A percentile compares a stretch with the other conserved stretches of the same genome.
Evolutionary conservation across 768 basidiomycete genomes (phyloP).

Genomic region (Panaeolus cyanescens): DNA sequence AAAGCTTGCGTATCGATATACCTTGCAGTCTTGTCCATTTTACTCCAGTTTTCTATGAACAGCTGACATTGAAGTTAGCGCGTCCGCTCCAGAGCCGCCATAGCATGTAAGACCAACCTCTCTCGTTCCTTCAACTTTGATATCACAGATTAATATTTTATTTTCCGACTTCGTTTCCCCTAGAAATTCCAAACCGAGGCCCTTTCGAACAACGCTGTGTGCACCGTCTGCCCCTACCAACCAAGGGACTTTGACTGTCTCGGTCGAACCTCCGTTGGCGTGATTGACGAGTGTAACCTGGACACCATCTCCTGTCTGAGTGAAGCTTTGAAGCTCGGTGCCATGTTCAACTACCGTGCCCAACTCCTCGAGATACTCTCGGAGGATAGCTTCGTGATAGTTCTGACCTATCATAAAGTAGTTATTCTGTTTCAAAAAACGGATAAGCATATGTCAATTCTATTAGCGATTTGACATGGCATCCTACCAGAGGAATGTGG

Average conservation of each 20-base stretch:
- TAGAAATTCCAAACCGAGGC: conserved; percentile 37
- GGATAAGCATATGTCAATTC: not conserved
- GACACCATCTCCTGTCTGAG: conserved; percentile 36
- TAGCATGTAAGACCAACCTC: conserved; percentile 27
- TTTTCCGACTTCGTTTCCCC: conserved; percentile 33
- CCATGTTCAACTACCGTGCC: conserved; percentile 41
- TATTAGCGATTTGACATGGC: not conserved
- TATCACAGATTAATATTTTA: conserved; percentile 33
- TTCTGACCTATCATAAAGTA: conserved; percentile 34
- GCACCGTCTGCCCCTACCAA: conserved; percentile 48
- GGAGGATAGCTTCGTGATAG: conserved; percentile 35
- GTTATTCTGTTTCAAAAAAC: conserved; percentile 22
- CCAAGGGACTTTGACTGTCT: conserved; percentile 34
- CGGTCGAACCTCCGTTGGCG: conserved; percentile 9
- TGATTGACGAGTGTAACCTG: conserved; percentile 33
- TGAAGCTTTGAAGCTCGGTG: conserved; percentile 44
- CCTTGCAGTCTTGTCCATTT: conserved; percentile 34
- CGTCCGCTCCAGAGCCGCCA: not conserved
- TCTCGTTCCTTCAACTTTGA: conserved; percentile 37
- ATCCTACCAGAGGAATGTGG: conserved; percentile 30
- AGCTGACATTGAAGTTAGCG: conserved; percentile 15
- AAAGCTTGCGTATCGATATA: too few relatives aligned
- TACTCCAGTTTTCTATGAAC: conserved; percentile 50
- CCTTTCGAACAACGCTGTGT: conserved; percentile 40
- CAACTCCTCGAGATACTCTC: conserved; percentile 29